phyloP scores from a whole-genome alignment of 148 eudicot genomes.

The Fallopia convolvulus region DNA sequence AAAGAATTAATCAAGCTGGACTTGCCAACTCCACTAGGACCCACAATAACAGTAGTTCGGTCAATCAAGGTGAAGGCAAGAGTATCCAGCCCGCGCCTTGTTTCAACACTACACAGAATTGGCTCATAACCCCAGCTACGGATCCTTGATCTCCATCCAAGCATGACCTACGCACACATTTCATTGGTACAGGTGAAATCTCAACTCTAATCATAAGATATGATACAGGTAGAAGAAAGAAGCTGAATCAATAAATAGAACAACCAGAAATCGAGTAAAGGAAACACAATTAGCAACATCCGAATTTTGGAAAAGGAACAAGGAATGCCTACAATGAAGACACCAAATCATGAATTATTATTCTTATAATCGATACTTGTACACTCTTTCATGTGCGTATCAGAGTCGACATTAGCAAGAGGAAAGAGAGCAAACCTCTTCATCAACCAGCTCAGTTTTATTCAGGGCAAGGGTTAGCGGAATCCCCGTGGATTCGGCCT shows the following conservation, averaged over 20 bases:
- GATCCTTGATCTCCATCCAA: slow-evolving; percentile 70
- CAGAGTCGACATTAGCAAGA: background rate
- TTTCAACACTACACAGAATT: slow-evolving; percentile 74
- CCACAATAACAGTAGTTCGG: slow-evolving; percentile 82
- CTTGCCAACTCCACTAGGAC: slow-evolving; percentile 98
- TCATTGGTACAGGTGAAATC: background rate
- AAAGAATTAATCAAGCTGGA: slow-evolving; percentile 87
- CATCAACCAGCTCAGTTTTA: slow-evolving; percentile 68
- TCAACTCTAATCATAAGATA: background rate
- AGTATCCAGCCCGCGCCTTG: slow-evolving; percentile 64
- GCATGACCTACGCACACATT: slow-evolving; percentile 40
- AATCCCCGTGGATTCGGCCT: slow-evolving; percentile 77
- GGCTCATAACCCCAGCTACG: slow-evolving; percentile 81
- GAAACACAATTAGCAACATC: too few relatives aligned
- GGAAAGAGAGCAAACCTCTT: slow-evolving; percentile 39
- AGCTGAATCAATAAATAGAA: background rate
- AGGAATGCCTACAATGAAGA: background rate
- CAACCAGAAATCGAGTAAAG: too few relatives aligned
- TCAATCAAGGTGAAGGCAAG: slow-evolving; percentile 64
- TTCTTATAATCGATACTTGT: background rate
- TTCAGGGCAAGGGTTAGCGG: slow-evolving; percentile 73
- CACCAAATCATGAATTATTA: background rate
- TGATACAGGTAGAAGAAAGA: background rate
- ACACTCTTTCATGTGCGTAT: too few relatives aligned
- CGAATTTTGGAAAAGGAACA: background rate